phyloP scores from a whole-genome alignment of 2,329 filamentous ascomycete genomes.

The Claviceps citrina region DNA sequence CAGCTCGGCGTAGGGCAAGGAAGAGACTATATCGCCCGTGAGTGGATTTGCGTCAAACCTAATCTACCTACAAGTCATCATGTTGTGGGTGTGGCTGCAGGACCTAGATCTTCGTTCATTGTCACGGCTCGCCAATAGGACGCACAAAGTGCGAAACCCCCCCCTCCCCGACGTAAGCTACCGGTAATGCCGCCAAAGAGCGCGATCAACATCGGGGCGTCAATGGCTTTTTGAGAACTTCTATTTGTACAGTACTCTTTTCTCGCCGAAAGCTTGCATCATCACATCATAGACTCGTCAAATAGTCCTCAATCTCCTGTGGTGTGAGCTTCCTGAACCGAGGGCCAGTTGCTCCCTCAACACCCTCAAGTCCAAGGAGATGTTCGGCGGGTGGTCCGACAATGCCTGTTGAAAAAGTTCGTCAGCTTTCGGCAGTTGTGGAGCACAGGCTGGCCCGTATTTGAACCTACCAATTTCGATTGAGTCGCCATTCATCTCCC shows the following conservation, averaged over 20 bases:
- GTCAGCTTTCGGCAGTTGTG: slow-evolving; percentile 11
- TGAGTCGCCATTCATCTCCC: slow-evolving; percentile 97
- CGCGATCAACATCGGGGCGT: background rate
- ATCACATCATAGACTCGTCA: slow-evolving; percentile 75
- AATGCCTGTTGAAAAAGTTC: slow-evolving; percentile 46
- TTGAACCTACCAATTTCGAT: slow-evolving; percentile 74
- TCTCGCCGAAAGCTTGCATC: slow-evolving; percentile 11
- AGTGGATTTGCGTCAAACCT: slow-evolving; percentile 24
- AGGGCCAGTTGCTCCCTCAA: slow-evolving; percentile 69
- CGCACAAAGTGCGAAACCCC: background rate
- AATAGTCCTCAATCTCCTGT: slow-evolving; percentile 97
- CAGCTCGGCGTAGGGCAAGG: slow-evolving; percentile 35
- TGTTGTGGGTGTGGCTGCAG: slow-evolving; percentile 30
- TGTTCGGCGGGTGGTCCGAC: slow-evolving; percentile 89
- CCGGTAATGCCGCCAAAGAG: background rate
- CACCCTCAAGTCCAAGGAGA: slow-evolving; percentile 78
- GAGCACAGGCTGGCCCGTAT: background rate
- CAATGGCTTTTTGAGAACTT: slow-evolving; percentile 18
- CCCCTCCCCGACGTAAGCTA: too few relatives aligned
- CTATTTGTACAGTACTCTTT: slow-evolving; percentile 30
- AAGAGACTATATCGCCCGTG: slow-evolving; percentile 8
- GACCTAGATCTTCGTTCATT: slow-evolving; percentile 34
- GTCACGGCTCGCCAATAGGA: slow-evolving; percentile 15
- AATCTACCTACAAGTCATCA: slow-evolving; percentile 12
- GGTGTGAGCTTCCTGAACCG: slow-evolving; percentile 89